These are phyloP conservation scores for Lonicera japonica DNA, from an alignment of 129 eudicot genomes.

Conservation along the genomic window DNA sequence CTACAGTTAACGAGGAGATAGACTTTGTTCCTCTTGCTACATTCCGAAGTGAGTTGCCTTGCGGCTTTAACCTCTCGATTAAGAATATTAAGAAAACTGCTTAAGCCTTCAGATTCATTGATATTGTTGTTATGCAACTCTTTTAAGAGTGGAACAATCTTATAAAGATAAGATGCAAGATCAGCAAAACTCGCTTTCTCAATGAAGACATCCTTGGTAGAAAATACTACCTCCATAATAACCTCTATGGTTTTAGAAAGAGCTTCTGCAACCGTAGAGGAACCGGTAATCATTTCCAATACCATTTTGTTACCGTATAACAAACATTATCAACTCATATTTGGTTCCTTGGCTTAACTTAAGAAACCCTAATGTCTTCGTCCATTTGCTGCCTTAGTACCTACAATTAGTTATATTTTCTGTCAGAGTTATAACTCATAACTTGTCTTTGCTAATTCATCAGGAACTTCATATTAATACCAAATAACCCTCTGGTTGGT, in stretches of 20 bases:
- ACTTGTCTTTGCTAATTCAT: no score
- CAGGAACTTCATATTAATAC: no score
- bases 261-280: conserved; percentile 28
- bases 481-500: no score
- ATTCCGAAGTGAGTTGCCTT: conserved; percentile 36
- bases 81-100: conserved; percentile 28
- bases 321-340: not conserved
- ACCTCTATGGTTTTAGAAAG: conserved; percentile 37
- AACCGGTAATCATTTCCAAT: conserved; percentile 28
- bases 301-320: conserved; percentile 7
- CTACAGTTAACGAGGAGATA: conserved; percentile 49
- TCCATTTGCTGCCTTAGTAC: not conserved
- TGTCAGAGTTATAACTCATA: not conserved
- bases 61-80: conserved; percentile 39
- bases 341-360: not conserved
- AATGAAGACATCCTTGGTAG: conserved; percentile 29
- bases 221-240: conserved; percentile 27
- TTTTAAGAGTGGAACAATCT: conserved; percentile 43
- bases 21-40: conserved; percentile 46
- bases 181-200: conserved; percentile 38
- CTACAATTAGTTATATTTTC: not conserved
- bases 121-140: conserved; percentile 35
- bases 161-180: conserved; percentile 39
- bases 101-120: conserved; percentile 17
- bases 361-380: not conserved